phyloP scores from a whole-genome alignment of 768 basidiomycete species.

The Naganishia kalamii region DNA sequence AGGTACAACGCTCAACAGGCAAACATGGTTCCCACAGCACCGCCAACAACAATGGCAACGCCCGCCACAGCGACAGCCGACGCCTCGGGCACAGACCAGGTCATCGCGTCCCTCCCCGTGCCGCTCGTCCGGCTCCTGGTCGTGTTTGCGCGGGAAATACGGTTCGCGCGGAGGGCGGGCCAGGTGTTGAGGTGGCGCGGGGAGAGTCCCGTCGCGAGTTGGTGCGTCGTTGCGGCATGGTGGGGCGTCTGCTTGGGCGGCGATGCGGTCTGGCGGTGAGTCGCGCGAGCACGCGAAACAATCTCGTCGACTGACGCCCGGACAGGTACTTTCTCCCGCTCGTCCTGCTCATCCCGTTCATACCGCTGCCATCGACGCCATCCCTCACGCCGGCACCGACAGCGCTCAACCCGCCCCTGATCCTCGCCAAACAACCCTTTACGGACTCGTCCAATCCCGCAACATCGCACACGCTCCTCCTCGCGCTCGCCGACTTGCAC shows the following conservation, averaged over 20 bases:
- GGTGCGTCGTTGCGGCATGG: constrained; percentile 63
- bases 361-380: constrained; percentile 44
- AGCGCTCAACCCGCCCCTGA: not conserved
- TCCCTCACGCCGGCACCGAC: constrained; percentile 23
- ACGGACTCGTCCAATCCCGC: constrained; percentile 43
- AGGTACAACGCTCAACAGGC: no score
- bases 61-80: not conserved
- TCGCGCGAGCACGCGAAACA: constrained; percentile 17
- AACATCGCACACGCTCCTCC: constrained; percentile 39
- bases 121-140: constrained; percentile 42
- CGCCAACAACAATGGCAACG: not conserved
- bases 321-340: constrained; percentile 59
- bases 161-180: constrained; percentile 22
- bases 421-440: constrained; percentile 52
- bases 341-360: constrained; percentile 48
- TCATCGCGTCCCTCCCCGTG: constrained; percentile 37
- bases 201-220: constrained; percentile 39
- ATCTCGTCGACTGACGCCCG: no score
- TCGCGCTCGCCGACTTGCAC: constrained; percentile 60
- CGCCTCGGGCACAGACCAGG: constrained; percentile 23
- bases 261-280: constrained; percentile 54
- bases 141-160: constrained; percentile 35
- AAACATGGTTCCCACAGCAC: not conserved
- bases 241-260: constrained; percentile 68
- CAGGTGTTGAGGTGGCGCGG: constrained; percentile 39